Conservation (phyloP, 352 stramenopile genomes). For the Elongisporangium undulatum region DNA sequence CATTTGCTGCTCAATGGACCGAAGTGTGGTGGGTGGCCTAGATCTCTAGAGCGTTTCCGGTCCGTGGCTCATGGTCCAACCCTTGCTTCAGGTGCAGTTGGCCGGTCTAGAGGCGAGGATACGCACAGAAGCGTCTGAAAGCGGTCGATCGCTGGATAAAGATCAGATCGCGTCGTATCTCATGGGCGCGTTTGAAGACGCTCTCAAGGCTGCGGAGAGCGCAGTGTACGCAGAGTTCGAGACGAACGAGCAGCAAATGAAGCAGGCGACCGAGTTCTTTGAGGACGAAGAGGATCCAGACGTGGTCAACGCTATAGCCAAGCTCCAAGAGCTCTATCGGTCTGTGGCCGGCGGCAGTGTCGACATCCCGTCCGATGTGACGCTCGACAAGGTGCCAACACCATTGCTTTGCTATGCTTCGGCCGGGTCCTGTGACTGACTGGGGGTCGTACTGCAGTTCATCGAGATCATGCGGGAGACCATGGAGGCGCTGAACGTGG, state of each 20-base stretch:
- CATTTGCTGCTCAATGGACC: constrained; percentile 85
- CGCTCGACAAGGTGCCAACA: constrained; percentile 52
- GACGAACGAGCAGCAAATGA: constrained; percentile 85
- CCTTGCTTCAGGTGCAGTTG: constrained; percentile 66
- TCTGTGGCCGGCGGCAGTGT: constrained; percentile 84
- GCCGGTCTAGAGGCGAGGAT: constrained; percentile 86
- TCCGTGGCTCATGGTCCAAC: neutral
- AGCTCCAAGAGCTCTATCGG: constrained; percentile 85
- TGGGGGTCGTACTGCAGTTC: constrained; percentile 27
- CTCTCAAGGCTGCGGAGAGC: constrained; percentile 86
- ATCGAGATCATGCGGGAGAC: constrained; percentile 88
- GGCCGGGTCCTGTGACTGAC: neutral
- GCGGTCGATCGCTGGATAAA: constrained; percentile 67
- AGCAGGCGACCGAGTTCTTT: constrained; percentile 84
- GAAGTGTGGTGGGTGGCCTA: constrained; percentile 64
- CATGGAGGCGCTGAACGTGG: constrained; percentile 87
- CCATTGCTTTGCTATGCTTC: too few species aligned
- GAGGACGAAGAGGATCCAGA: constrained; percentile 86
- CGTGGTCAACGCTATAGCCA: constrained; percentile 74
- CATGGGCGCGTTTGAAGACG: constrained; percentile 87
- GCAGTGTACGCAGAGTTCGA: constrained; percentile 88
- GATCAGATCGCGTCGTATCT: constrained; percentile 85
- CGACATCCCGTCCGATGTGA: constrained; percentile 76
- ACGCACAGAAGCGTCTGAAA: constrained; percentile 82
- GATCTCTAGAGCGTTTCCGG: too few species aligned